Base-by-base conservation (phyloP, 2,329 filamentous ascomycete genomes). In the Pseudogymnoascus sp. region DNA sequence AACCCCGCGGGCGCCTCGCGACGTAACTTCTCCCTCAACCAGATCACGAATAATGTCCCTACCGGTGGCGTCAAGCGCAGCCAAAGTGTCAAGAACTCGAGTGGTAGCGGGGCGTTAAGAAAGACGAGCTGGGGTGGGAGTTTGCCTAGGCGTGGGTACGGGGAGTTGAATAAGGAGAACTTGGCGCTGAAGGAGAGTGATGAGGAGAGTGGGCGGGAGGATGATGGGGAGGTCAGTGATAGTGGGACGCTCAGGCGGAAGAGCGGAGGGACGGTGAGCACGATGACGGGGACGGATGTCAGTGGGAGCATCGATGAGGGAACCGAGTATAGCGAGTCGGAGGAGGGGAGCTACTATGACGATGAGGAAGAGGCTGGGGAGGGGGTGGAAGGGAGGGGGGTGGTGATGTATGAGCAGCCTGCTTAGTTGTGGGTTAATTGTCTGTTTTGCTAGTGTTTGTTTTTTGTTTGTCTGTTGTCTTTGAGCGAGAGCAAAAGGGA, bases 11-110 rank as follows among this genome's bases (percentile, higher is more conserved):
- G 84, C 70, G 71, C 81, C 76, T 82, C 86, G 72, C 84, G 93
- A 42, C 86, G 95, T 59, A 97, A 97, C 70, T 83, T 96, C 64
- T 96, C 91, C 61, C 84, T 97, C 37, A 96, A 89, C 73, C 91
- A 97, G 76, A 96, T 97, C 69, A 90, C 86, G 62, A 87, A 88
- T 73, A 93, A 95, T 71, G 80, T 84, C 35, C 73, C 63, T 70
- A 78, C 76, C 6, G 82, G 84, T 19, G 85, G 84, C 56, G 80
- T 96, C 67, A 88, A 88, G 77, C 83, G 90, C 65, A 93, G 88
- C 73, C 88, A 93, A 73, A 92, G 89, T 64, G 88, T 91, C 68
- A 87, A 89, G 69, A 85, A 84, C 21, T 81, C 85, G 29, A 78
- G 76, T 35, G 76, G 75, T 10, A 72, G 73, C 1, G 79, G 80